phyloP scores from a whole-genome alignment of 805 yeast species.

The Candida manassasensis region DNA sequence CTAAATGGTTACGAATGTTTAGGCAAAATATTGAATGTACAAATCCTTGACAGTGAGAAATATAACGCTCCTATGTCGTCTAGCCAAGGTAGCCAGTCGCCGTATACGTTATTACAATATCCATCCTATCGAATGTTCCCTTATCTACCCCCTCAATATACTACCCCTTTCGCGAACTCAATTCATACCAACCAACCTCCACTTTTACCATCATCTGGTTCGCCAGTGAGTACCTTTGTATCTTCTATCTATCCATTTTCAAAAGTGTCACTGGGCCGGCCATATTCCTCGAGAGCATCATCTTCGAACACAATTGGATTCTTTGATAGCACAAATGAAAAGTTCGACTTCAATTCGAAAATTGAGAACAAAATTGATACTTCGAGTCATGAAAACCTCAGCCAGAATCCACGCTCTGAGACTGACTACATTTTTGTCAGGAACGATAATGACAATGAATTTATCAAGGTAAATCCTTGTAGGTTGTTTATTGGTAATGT shows the following conservation, averaged over 20 bases:
- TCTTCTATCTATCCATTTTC: no score
- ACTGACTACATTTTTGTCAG: constrained; percentile 14
- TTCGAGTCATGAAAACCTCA: background rate
- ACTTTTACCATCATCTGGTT: no score
- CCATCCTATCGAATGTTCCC: background rate
- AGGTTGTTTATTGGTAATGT: constrained; percentile 54
- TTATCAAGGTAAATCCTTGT: constrained; percentile 35
- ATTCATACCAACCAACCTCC: background rate
- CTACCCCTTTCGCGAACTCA: background rate
- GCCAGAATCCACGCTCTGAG: background rate
- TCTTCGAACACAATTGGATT: background rate
- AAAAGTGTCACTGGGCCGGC: no score
- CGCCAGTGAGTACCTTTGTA: no score
- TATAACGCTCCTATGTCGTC: background rate
- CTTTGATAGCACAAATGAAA: no score
- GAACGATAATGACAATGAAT: constrained; percentile 19
- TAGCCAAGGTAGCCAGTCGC: background rate
- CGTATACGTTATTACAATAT: background rate
- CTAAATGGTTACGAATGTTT: constrained; percentile 25
- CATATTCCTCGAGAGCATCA: background rate
- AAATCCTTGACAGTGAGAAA: constrained; percentile 6
- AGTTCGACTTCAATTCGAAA: no score
- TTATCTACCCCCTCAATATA: background rate
- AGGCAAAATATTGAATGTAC: constrained; percentile 13
- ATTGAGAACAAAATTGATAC: constrained; percentile 3